Evolutionary conservation across 495 filamentous ascomycete species (phyloP), one percentile per base, ranked within the genome.

Genomic region (Podospora comata): DNA sequence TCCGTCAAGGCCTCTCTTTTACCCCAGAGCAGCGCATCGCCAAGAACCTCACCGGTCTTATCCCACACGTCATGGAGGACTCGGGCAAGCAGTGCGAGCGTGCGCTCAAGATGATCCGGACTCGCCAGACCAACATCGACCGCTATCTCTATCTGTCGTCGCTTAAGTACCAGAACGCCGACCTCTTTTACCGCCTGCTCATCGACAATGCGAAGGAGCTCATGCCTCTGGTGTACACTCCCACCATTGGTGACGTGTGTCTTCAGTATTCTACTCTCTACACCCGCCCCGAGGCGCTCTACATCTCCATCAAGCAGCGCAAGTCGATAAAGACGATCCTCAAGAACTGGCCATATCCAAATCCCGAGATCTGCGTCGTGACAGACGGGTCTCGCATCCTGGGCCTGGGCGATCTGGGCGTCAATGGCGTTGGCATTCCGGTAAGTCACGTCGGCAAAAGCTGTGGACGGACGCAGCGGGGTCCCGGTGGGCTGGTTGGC

Each of bases 371-470:
- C 76, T 94, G 93, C 74, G 93, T 96, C 75, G 92, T 99, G 69
- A 99, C 95, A 58, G 95, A 99, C 81, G 95, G 95, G 62, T 97
- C 93, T 69, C 90, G 95, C 66, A 99, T 99, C 78, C 87, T 99
- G 66, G 95, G 95, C 66, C 86, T 99, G 39, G 95, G 95, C 63
- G 95, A 99, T 80, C 88, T 99, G 68, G 95, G 95, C 70, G 89
- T 99, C 67, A 97, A 97, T 78, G 95, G 95, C 68, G 97, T 99
- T 86, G 95, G 95, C 66, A 99, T 99, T 80, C 93, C 95, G 68
- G 94, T 99, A 80, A 89, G 85, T 85, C 20, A 7, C 54, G 64
- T 66, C 63, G 60, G 69, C 69, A 64, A 26, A 30, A 56, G 20
- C 32, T 39, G 53, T 32, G 26, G 28, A 27, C 28, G 48, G 68